Evolutionary conservation across 1,284 basidiomycete genomes (phyloP).

Genomic region (Porodaedalea pini): DNA sequence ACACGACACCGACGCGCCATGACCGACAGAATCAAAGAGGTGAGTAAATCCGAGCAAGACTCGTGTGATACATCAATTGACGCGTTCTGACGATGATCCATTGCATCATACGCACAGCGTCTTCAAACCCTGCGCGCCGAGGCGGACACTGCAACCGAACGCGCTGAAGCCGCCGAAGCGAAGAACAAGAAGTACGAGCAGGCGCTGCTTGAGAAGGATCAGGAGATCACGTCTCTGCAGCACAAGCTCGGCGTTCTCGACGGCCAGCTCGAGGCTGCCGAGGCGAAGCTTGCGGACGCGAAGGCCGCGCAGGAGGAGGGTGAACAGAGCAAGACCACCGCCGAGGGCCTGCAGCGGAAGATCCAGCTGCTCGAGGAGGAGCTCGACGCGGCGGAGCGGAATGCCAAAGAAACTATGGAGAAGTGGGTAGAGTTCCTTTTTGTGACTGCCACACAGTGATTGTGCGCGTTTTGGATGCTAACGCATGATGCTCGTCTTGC

Average conservation of each 20-base stretch:
- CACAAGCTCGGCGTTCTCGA: conserved; percentile 77
- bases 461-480: conserved; percentile 1
- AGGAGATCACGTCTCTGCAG: conserved; percentile 82
- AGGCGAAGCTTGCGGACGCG: conserved; percentile 66
- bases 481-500: conserved; percentile 8
- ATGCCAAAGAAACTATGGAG: conserved; percentile 94
- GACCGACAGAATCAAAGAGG: conserved; percentile 72
- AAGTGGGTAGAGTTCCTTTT: conserved; percentile 61
- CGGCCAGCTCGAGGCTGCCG: conserved; percentile 71
- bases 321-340: conserved; percentile 71
- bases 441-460: neutral
- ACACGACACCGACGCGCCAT: conserved; percentile 9
- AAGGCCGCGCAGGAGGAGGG: conserved; percentile 74
- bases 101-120: conserved; percentile 62
- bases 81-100: conserved; percentile 3
- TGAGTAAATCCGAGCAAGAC: conserved; percentile 28
- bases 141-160: conserved; percentile 76
- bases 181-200: conserved; percentile 86
- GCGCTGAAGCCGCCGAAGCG: conserved; percentile 82
- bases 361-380: conserved; percentile 93
- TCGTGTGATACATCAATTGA: conserved; percentile 1
- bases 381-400: conserved; percentile 94
- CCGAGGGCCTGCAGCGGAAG: conserved; percentile 81
- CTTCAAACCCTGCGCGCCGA: conserved; percentile 73
- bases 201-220: conserved; percentile 78